Base-by-base conservation (phyloP, 129 eudicot species). In the Lonicera japonica region DNA sequence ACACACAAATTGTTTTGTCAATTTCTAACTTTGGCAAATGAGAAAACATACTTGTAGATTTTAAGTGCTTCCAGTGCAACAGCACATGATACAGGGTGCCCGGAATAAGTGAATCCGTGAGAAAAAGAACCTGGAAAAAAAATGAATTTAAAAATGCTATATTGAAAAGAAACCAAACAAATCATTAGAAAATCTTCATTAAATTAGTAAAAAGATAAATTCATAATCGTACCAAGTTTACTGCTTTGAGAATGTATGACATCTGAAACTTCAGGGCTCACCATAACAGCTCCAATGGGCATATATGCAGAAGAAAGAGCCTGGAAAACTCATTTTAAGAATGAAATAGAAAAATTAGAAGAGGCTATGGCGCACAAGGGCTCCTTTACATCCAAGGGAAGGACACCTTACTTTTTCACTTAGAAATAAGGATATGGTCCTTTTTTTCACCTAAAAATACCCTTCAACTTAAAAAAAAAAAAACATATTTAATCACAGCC, bases 21-120 rank as follows among this genome's bases (percentile, higher is more conserved):
- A 2, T 4, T 14, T 72, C 46, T 29, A 20, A 56, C 25, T 54
- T 56, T 14, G 38, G 16, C 11, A 43, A 16, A 34, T 16, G 13
- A 1, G 57, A 17, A 10, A 68, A 58, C 83, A 58, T 87, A 92
- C 98, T 84, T 80, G 78, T 92, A 92, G 53, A 92, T 82, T 68
- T 82, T 92, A 75, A 92, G 84, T 15, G 98, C 56, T 80, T 91
- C 96, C 25, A 91, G 56, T 38, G 98, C 98, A 54, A 91, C 98
- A 64, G 98, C 98, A 70, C 96, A 92, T 36, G 98, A 63, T 8
- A 92, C 98, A 16, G 98, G 98, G 62, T 92, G 98, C 36, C 98
- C 98, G 3, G 98, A 87, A 73, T 85, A 87, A 11, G 98, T 92
- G 72, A 92, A 92, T 70, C 98, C 98, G 74, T 92, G 98, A 67